phyloP scores from a whole-genome alignment of 2,329 filamentous ascomycete genomes.

The Epichloe bromicola region DNA sequence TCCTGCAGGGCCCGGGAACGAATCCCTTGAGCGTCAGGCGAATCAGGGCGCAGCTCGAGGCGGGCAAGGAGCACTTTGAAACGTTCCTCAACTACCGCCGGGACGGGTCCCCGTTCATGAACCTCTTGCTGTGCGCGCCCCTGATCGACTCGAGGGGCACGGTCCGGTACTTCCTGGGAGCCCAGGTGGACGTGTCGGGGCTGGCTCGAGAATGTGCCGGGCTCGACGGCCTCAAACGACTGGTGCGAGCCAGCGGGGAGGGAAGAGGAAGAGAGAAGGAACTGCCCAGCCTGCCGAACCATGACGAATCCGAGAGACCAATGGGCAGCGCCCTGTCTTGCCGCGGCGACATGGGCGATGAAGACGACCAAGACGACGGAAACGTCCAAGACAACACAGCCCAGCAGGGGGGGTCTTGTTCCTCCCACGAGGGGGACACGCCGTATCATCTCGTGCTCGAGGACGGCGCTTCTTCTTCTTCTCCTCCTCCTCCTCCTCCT shows the following conservation, averaged over 20 bases:
- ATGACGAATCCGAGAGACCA: too few relatives aligned
- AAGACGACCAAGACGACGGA: not conserved
- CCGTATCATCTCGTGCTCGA: not conserved
- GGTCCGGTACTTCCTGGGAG: slow-evolving; percentile 55
- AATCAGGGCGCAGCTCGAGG: slow-evolving; percentile 44
- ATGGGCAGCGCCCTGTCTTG: not conserved
- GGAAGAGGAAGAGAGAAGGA: not conserved
- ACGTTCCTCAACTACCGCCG: slow-evolving; percentile 64
- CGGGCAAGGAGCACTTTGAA: slow-evolving; percentile 56
- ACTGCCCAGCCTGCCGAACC: too few relatives aligned
- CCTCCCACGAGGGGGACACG: not conserved
- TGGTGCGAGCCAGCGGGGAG: not conserved
- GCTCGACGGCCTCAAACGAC: slow-evolving; percentile 40
- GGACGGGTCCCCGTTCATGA: slow-evolving; percentile 67
- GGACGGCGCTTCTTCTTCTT: not conserved
- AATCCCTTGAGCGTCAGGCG: slow-evolving; percentile 48
- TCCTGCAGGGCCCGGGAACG: slow-evolving; percentile 62
- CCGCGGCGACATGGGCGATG: not conserved
- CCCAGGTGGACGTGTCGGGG: slow-evolving; percentile 57
- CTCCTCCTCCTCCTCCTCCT: not conserved
- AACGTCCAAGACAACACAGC: too few relatives aligned
- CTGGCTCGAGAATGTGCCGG: slow-evolving; percentile 53
- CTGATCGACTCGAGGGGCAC: slow-evolving; percentile 53
- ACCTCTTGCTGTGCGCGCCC: slow-evolving; percentile 61
- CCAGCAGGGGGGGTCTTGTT: too few relatives aligned